Evolutionary conservation across 1,284 basidiomycete genomes (phyloP).

Genomic region (Ustilago shanxiensis): DNA sequence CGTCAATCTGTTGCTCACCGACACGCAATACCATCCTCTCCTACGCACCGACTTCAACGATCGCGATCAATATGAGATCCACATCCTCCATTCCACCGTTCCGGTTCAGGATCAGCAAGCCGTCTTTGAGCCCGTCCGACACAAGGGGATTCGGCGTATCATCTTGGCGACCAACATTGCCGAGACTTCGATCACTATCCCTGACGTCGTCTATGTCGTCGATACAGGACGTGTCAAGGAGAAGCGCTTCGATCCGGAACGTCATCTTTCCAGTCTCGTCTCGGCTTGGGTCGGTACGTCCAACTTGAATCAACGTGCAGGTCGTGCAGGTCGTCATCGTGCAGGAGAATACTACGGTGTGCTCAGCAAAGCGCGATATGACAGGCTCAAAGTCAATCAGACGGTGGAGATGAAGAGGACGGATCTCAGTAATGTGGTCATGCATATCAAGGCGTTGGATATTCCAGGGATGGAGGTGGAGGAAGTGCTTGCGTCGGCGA

Average conservation of each 20-base stretch:
- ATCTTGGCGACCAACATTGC: constrained; percentile 96
- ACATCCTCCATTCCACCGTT: constrained; percentile 90
- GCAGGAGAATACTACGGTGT: constrained; percentile 92
- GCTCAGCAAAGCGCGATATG: constrained; percentile 78
- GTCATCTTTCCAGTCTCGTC: constrained; percentile 86
- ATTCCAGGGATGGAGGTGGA: constrained; percentile 89
- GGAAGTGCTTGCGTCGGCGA: constrained; percentile 85
- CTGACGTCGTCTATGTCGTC: constrained; percentile 94
- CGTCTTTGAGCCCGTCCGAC: constrained; percentile 77
- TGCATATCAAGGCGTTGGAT: constrained; percentile 95
- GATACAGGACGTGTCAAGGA: constrained; percentile 92
- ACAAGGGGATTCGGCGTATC: constrained; percentile 78
- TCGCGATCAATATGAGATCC: constrained; percentile 77
- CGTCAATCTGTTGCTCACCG: constrained; percentile 79
- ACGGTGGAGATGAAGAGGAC: constrained; percentile 93
- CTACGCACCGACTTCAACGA: constrained; percentile 63
- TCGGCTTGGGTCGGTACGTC: constrained; percentile 91
- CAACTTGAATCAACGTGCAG: constrained; percentile 93
- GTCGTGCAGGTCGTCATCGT: constrained; percentile 91
- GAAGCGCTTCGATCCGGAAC: constrained; percentile 89
- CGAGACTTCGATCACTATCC: constrained; percentile 88
- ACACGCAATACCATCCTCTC: constrained; percentile 73
- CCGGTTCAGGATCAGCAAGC: constrained; percentile 90
- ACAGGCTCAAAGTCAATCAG: constrained; percentile 82
- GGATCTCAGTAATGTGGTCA: constrained; percentile 72